Conservation (phyloP, 495 filamentous ascomycete species). For the Xylaria curta region DNA sequence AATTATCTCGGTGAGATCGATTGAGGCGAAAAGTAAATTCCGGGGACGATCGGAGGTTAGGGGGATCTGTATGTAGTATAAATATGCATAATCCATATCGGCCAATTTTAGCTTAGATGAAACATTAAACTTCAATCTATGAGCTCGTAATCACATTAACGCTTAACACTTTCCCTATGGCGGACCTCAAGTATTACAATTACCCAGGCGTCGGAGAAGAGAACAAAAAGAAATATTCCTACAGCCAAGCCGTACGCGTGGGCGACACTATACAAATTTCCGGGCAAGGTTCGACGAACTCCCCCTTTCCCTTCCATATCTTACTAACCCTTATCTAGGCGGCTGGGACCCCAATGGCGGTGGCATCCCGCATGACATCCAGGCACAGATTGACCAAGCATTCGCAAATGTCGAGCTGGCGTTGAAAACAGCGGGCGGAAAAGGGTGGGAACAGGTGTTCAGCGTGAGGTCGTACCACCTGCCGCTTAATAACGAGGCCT, state of each 20-base stretch:
- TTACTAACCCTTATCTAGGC: conserved; percentile 39
- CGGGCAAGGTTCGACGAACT: conserved; percentile 55
- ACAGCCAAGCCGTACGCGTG: conserved; percentile 62
- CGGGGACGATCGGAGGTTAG: not conserved
- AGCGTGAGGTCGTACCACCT: conserved; percentile 56
- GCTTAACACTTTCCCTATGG: not conserved
- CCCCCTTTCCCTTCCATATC: not conserved
- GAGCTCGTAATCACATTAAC: not conserved
- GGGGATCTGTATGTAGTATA: not conserved
- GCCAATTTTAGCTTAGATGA: not conserved
- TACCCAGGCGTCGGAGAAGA: conserved; percentile 52
- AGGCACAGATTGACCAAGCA: conserved; percentile 58
- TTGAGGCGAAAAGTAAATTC: not conserved
- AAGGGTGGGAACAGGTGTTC: conserved; percentile 65
- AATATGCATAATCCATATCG: not conserved
- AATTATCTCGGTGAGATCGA: not conserved
- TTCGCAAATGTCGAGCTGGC: conserved; percentile 60
- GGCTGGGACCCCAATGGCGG: conserved; percentile 51
- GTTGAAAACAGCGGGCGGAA: conserved; percentile 58
- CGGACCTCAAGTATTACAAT: conserved; percentile 40
- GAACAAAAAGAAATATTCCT: conserved; percentile 46
- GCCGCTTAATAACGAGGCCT: conserved; percentile 46
- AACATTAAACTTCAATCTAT: not conserved
- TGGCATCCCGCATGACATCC: not conserved
- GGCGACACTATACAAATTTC: conserved; percentile 59